Evolutionary conservation across 805 yeast species (phyloP).

Genomic region (Cyberlindnera galapagoensis): DNA sequence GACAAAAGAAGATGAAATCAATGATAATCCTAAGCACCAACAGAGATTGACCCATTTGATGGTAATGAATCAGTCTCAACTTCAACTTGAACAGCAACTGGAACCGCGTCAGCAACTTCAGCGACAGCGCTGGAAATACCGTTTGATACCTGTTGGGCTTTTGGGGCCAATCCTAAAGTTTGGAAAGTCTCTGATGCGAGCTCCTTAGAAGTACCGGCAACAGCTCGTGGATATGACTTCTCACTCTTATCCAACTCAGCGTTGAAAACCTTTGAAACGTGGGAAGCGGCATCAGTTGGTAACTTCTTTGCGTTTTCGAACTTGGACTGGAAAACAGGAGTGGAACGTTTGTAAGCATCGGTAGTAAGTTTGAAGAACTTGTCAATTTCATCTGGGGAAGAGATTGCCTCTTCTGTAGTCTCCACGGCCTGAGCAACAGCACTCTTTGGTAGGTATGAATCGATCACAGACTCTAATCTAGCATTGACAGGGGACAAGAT

Average conservation of each 20-base stretch:
- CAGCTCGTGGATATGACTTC: slow-evolving; percentile 12
- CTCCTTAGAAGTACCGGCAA: slow-evolving; percentile 11
- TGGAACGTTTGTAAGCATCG: slow-evolving; percentile 11
- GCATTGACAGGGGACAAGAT: slow-evolving; percentile 15
- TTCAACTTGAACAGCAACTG: slow-evolving; percentile 1
- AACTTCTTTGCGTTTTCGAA: slow-evolving; percentile 7
- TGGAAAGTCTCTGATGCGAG: slow-evolving; percentile 9
- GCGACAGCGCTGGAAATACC: slow-evolving; percentile 4
- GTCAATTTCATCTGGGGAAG: slow-evolving; percentile 7
- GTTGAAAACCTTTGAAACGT: slow-evolving; percentile 11
- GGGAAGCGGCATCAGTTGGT: slow-evolving; percentile 6
- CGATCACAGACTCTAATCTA: slow-evolving; percentile 10
- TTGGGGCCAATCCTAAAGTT: slow-evolving; percentile 8
- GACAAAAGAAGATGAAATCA: too few relatives aligned
- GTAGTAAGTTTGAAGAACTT: slow-evolving; percentile 9
- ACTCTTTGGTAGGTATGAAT: slow-evolving; percentile 10
- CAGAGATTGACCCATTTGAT: slow-evolving; percentile 1
- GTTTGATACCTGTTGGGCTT: slow-evolving; percentile 7
- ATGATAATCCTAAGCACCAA: slow-evolving; percentile 1
- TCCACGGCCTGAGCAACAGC: not conserved
- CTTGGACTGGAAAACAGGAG: slow-evolving; percentile 7
- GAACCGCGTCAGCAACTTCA: slow-evolving; percentile 4
- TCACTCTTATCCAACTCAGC: slow-evolving; percentile 8
- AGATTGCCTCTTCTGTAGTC: not conserved
- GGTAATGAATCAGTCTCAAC: not conserved